Percentiles rank a stretch among this genome's conserved stretches.
Conservation (phyloP, 1,284 basidiomycete genomes). For the Chondrostereum purpureum region DNA sequence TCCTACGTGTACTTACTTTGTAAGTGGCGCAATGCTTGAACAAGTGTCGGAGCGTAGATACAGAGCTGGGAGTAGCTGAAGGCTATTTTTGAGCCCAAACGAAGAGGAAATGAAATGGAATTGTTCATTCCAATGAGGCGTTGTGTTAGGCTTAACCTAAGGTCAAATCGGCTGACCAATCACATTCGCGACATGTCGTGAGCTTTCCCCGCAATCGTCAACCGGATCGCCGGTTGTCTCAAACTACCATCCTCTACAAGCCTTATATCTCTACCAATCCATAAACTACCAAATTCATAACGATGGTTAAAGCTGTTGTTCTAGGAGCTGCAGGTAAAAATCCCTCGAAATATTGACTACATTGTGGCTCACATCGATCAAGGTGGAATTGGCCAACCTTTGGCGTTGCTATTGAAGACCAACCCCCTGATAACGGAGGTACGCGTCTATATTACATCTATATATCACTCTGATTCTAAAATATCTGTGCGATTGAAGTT, state of each 20-base stretch:
- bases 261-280: slow-evolving; percentile 14
- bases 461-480: neutral
- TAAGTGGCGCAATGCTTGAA: too few species aligned
- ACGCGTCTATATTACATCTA: slow-evolving; percentile 11
- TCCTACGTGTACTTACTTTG: too few species aligned
- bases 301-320: slow-evolving; percentile 89
- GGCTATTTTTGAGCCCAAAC: too few species aligned
- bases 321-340: slow-evolving; percentile 81
- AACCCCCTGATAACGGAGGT: slow-evolving; percentile 80
- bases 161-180: too few species aligned
- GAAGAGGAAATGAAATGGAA: too few species aligned
- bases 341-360: slow-evolving; percentile 9
- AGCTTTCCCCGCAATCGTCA: slow-evolving; percentile 2
- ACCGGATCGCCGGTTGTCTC: slow-evolving; percentile 1
- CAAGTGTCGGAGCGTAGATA: too few species aligned
- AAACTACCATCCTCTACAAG: slow-evolving; percentile 11
- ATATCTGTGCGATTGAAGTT: slow-evolving; percentile 39
- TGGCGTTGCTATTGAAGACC: slow-evolving; percentile 85
- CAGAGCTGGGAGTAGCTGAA: too few species aligned
- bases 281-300: slow-evolving; percentile 25
- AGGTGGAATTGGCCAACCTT: slow-evolving; percentile 91
- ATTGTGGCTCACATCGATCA: slow-evolving; percentile 7
- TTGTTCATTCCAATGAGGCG: too few species aligned
- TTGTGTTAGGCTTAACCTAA: too few species aligned
- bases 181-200: too few species aligned